phyloP scores from a whole-genome alignment of 768 basidiomycete genomes.

The Pulveroboletus sp. region DNA sequence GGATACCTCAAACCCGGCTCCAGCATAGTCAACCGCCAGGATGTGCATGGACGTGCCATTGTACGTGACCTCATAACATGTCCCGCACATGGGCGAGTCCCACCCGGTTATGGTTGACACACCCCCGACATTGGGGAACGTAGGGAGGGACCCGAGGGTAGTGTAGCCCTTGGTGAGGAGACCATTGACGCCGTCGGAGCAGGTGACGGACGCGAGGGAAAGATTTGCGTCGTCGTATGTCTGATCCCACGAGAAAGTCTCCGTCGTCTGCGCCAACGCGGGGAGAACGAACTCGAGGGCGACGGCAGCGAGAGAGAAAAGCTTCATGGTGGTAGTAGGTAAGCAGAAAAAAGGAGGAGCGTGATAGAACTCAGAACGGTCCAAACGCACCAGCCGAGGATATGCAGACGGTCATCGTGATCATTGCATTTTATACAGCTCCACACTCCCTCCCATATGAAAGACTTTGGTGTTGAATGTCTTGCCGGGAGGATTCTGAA shows the following conservation, averaged over 20 bases:
- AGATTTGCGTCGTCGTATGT: slow-evolving; percentile 25
- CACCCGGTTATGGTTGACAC: slow-evolving; percentile 28
- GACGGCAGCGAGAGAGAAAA: slow-evolving; percentile 9
- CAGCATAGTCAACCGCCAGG: slow-evolving; percentile 27
- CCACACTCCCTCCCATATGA: too few relatives aligned
- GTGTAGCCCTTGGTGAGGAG: slow-evolving; percentile 29
- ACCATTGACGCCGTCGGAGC: slow-evolving; percentile 33
- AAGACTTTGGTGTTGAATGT: too few relatives aligned
- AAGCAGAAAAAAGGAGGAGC: too few relatives aligned
- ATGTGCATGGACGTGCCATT: slow-evolving; percentile 12
- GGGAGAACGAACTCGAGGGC: slow-evolving; percentile 15
- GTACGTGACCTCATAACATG: slow-evolving; percentile 31
- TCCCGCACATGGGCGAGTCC: slow-evolving; percentile 30
- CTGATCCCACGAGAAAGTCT: slow-evolving; percentile 27
- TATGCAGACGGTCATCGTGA: too few relatives aligned
- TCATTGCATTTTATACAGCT: too few relatives aligned
- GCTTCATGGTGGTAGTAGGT: slow-evolving; percentile 21
- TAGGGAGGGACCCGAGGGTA: slow-evolving; percentile 31
- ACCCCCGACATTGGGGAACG: slow-evolving; percentile 33
- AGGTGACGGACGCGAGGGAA: slow-evolving; percentile 24
- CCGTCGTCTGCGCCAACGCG: slow-evolving; percentile 9
- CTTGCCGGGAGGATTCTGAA: too few relatives aligned
- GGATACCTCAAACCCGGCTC: slow-evolving; percentile 44
- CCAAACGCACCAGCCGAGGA: too few relatives aligned
- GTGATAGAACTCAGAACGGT: too few relatives aligned